Base-by-base conservation (phyloP, 176 grass and related monocot species). In the Triticum dicoccoides region DNA sequence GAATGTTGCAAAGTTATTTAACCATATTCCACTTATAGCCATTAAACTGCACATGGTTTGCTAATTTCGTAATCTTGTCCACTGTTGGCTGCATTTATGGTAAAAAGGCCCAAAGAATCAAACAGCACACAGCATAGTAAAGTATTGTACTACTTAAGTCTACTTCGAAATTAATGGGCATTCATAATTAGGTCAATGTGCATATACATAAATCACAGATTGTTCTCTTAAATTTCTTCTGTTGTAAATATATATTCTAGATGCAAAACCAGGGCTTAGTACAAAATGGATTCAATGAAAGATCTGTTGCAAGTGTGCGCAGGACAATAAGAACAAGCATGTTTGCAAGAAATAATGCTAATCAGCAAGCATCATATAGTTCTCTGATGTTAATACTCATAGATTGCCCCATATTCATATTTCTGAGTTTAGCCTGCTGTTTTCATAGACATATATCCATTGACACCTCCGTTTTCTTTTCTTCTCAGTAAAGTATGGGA, bases 401-500 rank as follows among this genome's bases (percentile, higher is more conserved):
- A 15, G 15, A 14, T 47, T 3, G 44, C 47, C 24, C 23, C 17
- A 7, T 47, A 10, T 61, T 69, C 12, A 7, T 18, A 9, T 79
- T 54, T 20, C 61, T 80, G 17, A 39, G 35, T 38, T 78, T 33
- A 73, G 37, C 10, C 66, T 41, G 9, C 30, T 54, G 9, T 65
- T 47, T 66, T 66, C 17, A 3, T 85, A 42, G 27, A 47, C 41
- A 29, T 32, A 29, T 78, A 21, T 39, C 49, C 27, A 8, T 67
- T 80, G 34, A 80, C 21, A 63, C 56, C n/a, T 54, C 17, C 5
- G 10, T 79, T 61, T 79, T 38, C 23, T 39, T 80, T 56, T 84
- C 39, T 89, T 65, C 58, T 17, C 91, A 97, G 95, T 83, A 97
- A 97, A 93, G 82, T 97, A 78, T 97, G 95, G 95, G 95, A 97